Evolutionary conservation across 371 early-diverging fungal species (phyloP).

Genomic region (Apophysomyces trapeziformis): DNA sequence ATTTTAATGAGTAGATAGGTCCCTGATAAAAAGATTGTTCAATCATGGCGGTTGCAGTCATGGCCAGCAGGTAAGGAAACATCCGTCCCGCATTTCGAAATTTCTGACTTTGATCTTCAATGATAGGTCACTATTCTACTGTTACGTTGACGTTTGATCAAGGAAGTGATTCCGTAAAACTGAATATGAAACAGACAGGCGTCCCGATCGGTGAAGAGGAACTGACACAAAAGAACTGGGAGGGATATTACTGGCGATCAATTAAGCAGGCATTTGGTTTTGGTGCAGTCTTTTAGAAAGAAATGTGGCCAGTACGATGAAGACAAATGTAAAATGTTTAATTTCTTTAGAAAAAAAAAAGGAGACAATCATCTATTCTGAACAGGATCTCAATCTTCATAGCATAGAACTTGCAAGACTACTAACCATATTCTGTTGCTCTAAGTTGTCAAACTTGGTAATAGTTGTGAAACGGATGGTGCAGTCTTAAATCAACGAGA

Average conservation of each 20-base stretch:
- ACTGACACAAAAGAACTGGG: slow-evolving; percentile 85
- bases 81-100: neutral
- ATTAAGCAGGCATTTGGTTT: slow-evolving; percentile 92
- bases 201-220: slow-evolving; percentile 93
- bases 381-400: neutral
- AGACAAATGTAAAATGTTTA: neutral
- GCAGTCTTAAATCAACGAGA: too few species aligned
- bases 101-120: neutral
- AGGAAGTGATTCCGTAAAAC: slow-evolving; percentile 64
- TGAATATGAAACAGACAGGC: slow-evolving; percentile 82
- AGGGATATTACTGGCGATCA: slow-evolving; percentile 90
- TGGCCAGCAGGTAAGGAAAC: slow-evolving; percentile 77
- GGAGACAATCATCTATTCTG: neutral
- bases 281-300: slow-evolving; percentile 50
- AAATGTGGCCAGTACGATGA: neutral
- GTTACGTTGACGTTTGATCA: slow-evolving; percentile 81
- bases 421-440: too few species aligned
- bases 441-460: too few species aligned
- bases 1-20: slow-evolving; percentile 25
- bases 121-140: slow-evolving; percentile 76
- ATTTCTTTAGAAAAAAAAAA: slow-evolving; percentile 14
- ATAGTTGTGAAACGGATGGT: too few species aligned
- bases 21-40: slow-evolving; percentile 80
- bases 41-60: slow-evolving; percentile 82
- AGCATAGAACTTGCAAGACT: neutral